Evolutionary conservation across 2,329 filamentous ascomycete genomes (phyloP), one percentile per base, ranked within the genome.

Genomic region (Mycogone perniciosa): DNA sequence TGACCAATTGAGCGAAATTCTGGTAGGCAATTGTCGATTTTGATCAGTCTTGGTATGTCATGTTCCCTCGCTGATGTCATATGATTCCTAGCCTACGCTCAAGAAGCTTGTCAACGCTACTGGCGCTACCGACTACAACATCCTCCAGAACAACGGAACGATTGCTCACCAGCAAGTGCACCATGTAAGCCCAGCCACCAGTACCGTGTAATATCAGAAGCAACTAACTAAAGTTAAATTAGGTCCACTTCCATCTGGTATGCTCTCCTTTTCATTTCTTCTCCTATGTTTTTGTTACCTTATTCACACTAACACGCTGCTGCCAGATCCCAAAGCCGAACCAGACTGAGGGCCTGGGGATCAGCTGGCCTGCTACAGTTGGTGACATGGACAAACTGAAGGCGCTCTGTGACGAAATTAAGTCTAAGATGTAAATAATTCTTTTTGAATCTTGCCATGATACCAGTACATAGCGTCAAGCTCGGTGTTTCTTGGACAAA

Each of bases 191-290:
- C 6, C 20, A n/a, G 43, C 4, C 11, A 6, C 30, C 10, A 4
- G 6, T 43, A 1, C 29, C n/a, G 27, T 26, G 13, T 1, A 2
- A 2, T 6, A 3, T 27, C n/a, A 43, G 31, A n/a, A 2, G 9
- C 6, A 50, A 37, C 53, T 57, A 41, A 56, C 33, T 31, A 11
- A 42, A 11, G 34, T 10, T 38, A 11, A 35, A 45, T 37, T 48
- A 89, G 85, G 87, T 95, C 59, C 91, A 96, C 68, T 92, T 99
- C 71, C 93, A 99, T 66, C 85, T 97, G 82, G 86, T 89, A 79
- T 57, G 76, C 60, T 35, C 11, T 30, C 41, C 31, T 35, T 30
- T 39, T 7, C 27, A 39, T 44, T 46, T 26, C 6, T 29, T 30
- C 7, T 4, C 6, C 13, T 29, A 6, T 31, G 5, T 20, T n/a